Conservation (phyloP, 1,139 yeast genomes). For the Wickerhamomyces sp. region DNA sequence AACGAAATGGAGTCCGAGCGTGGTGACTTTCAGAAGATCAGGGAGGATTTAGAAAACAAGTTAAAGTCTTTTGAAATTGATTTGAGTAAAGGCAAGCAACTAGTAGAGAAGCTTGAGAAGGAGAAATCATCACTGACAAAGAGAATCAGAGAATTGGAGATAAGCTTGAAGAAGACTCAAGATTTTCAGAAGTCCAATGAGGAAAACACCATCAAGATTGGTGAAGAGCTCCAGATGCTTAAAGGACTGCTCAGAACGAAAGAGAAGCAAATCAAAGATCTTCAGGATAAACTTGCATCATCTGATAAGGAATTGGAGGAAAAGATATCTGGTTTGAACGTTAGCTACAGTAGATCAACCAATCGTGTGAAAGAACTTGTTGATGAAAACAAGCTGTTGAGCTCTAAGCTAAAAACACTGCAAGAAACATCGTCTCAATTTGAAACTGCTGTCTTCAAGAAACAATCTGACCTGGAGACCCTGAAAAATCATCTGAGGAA, state of each 20-base stretch:
- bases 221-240: constrained; percentile 28
- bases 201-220: constrained; percentile 13
- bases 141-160: constrained; percentile 14
- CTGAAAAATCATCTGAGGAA: constrained; percentile 26
- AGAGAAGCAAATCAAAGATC: constrained; percentile 29
- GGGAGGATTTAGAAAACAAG: constrained; percentile 29
- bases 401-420: constrained; percentile 32
- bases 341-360: constrained; percentile 32
- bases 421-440: constrained; percentile 34
- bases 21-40: constrained; percentile 31
- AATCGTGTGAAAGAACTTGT: constrained; percentile 41
- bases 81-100: constrained; percentile 18
- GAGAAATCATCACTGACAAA: constrained; percentile 18
- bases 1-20: constrained; percentile 34
- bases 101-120: constrained; percentile 19
- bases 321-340: constrained; percentile 30
- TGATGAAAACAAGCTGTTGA: constrained; percentile 43
- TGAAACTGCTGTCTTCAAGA: constrained; percentile 31
- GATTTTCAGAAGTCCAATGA: constrained; percentile 14
- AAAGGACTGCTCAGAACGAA: constrained; percentile 29
- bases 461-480: constrained; percentile 33
- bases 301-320: constrained; percentile 34
- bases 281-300: constrained; percentile 29
- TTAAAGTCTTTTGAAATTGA: constrained; percentile 19
- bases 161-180: constrained; percentile 13